Evolutionary conservation across 2,329 filamentous ascomycete genomes (phyloP), one percentile per base, ranked within the genome.

Genomic region (Colletotrichum somersetense): DNA sequence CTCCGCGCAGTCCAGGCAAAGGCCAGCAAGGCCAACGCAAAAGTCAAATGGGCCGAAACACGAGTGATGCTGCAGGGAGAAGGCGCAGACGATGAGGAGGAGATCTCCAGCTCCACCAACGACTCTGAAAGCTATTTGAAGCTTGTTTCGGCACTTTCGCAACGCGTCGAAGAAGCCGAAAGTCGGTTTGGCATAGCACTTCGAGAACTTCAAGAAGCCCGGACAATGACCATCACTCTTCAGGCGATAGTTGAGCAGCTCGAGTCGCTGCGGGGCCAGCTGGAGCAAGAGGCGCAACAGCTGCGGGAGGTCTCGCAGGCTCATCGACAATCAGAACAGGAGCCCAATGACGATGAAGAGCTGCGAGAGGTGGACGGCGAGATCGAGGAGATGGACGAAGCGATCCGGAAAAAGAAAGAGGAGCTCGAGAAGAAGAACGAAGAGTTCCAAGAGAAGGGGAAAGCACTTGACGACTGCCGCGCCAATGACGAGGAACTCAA

Each of bases 391-490:
- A 53, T 48, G 42, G 20, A 40, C 10, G 20, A 58, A 10, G 26
- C 56, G 12, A 48, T 53, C 18, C 59, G 46, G 5, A n/a, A 52
- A 14, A 20, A n/a, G n/a, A 26, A 40, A 1, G n/a, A 64, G 20
- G 33, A 38, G 11, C 38, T 73, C 38, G 33, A 12, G 3, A 30
- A 18, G 14, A 50, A 30, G 38, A 33, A 59, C 8, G 26, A 62
- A 18, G 18, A 58, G 26, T 35, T 68, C 50, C 33, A 42, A 42
- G 4, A 30, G 18, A 44, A 44, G 35, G n/a, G 44, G 23, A 46
- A 44, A 33, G 23, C 56, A 16, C 62, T 69, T 0, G 62, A 55
- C 44, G 44, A 69, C 16, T 20, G 63, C 16, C 53, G 35, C n/a
- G 33, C 42, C 7, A 14, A 20, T 35, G 66, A 53, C 33, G 20